These are phyloP conservation scores for Cladorrhinum sp. DNA, from an alignment of 2,329 filamentous ascomycete species.

Conservation along the genomic window DNA sequence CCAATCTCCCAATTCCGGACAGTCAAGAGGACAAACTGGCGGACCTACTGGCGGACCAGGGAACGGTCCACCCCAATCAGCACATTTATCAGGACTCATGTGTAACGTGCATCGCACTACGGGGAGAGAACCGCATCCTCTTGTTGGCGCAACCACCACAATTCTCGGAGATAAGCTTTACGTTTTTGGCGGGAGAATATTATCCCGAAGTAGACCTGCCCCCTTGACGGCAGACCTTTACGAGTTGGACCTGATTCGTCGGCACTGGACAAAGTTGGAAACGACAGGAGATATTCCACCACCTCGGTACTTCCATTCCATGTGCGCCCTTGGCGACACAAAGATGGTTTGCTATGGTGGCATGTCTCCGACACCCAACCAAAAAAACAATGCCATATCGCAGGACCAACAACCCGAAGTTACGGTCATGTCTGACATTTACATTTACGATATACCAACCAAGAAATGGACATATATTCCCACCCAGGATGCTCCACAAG, in stretches of 20 bases:
- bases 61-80: conserved; percentile 46
- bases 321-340: conserved; percentile 88
- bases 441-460: conserved; percentile 85
- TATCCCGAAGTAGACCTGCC: conserved; percentile 76
- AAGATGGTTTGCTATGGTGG: conserved; percentile 98
- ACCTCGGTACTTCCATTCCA: conserved; percentile 94
- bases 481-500: conserved; percentile 79
- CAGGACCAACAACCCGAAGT: conserved; percentile 77
- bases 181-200: conserved; percentile 86
- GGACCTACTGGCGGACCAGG: conserved; percentile 42
- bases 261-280: conserved; percentile 91
- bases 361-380: conserved; percentile 76
- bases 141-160: conserved; percentile 93
- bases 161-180: conserved; percentile 94
- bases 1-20: conserved; percentile 52
- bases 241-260: conserved; percentile 83
- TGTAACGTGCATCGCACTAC: conserved; percentile 80
- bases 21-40: conserved; percentile 38
- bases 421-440: conserved; percentile 95
- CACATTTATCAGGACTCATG: conserved; percentile 64
- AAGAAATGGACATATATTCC: conserved; percentile 82
- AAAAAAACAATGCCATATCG: conserved; percentile 42
- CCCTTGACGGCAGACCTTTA: conserved; percentile 88
- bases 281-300: conserved; percentile 81
- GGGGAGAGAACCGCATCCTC: conserved; percentile 81